Percentiles rank a stretch among this genome's conserved stretches.
These are phyloP conservation scores for Suillus placidus DNA, from an alignment of 768 basidiomycete genomes.

Conservation along the genomic window DNA sequence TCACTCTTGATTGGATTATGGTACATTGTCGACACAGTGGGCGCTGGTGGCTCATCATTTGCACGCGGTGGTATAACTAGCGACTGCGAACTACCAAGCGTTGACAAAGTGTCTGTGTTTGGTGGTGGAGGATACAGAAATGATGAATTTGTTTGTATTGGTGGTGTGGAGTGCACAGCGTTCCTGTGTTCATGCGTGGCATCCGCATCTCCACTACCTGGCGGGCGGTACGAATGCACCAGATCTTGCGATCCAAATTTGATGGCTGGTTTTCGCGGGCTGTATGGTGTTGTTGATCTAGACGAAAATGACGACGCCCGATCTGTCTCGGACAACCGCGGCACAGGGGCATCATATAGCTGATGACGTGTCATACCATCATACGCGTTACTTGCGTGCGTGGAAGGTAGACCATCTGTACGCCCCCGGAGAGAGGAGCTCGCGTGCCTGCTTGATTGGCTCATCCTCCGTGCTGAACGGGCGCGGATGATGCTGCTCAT, in stretches of 20 bases:
- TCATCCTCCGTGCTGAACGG: conserved; percentile 53
- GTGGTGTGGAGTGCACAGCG: conserved; percentile 27
- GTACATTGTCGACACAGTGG: conserved; percentile 21
- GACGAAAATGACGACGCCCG: conserved; percentile 36
- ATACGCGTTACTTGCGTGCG: conserved; percentile 30
- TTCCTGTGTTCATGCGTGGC: conserved; percentile 53
- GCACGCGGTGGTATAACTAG: conserved; percentile 26
- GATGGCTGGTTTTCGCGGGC: conserved; percentile 56
- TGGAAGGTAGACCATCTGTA: conserved; percentile 24
- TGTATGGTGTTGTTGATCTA: conserved; percentile 26
- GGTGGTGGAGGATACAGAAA: conserved; percentile 34
- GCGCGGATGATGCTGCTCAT: conserved; percentile 89
- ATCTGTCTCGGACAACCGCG: conserved; percentile 46
- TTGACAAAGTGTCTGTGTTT: conserved; percentile 26
- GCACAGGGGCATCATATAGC: conserved; percentile 87
- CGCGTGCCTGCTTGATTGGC: conserved; percentile 44
- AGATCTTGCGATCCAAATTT: conserved; percentile 77
- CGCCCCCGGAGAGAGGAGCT: conserved; percentile 24
- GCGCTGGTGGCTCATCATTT: conserved; percentile 36
- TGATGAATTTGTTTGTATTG: conserved; percentile 13
- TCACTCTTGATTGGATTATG: conserved; percentile 15
- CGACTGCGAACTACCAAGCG: conserved; percentile 18
- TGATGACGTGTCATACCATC: conserved; percentile 74
- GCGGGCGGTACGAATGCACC: conserved; percentile 71
- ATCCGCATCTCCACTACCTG: conserved; percentile 49